phyloP scores from a whole-genome alignment of 805 yeast genomes.

The Debaryomyces castellii region DNA sequence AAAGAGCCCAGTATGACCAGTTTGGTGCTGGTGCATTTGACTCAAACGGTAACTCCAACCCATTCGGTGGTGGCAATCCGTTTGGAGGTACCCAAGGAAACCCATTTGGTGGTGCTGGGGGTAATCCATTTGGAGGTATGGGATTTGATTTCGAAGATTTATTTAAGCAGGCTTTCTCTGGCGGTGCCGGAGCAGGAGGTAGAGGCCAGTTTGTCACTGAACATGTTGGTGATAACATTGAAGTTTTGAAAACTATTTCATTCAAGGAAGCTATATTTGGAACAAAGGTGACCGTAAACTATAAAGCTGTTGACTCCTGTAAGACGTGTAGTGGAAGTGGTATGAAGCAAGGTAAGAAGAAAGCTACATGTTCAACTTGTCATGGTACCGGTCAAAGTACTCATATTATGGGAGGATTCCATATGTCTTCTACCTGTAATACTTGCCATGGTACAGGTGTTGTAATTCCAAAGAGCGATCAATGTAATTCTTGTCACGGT shows the following conservation, averaged over 20 bases:
- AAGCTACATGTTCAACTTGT: slow-evolving; percentile 80
- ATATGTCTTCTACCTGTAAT: slow-evolving; percentile 91
- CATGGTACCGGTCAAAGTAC: slow-evolving; percentile 92
- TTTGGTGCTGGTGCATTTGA: slow-evolving; percentile 87
- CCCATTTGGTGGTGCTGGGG: slow-evolving; percentile 36
- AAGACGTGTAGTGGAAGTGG: slow-evolving; percentile 83
- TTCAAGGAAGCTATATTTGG: slow-evolving; percentile 92
- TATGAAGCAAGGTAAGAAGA: slow-evolving; percentile 69
- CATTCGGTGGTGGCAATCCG: slow-evolving; percentile 39
- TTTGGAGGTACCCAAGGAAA: slow-evolving; percentile 41
- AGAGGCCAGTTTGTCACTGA: slow-evolving; percentile 61
- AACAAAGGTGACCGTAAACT: slow-evolving; percentile 60
- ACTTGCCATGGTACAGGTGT: slow-evolving; percentile 91
- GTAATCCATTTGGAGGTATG: slow-evolving; percentile 56
- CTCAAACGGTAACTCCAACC: slow-evolving; percentile 52
- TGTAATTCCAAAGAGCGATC: slow-evolving; percentile 60
- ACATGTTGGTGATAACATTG: slow-evolving; percentile 86
- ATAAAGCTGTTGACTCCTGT: slow-evolving; percentile 76
- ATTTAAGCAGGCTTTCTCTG: slow-evolving; percentile 51
- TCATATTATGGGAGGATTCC: slow-evolving; percentile 90
- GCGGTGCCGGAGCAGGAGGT: slow-evolving; percentile 39
- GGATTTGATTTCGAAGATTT: slow-evolving; percentile 47
- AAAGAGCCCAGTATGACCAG: slow-evolving; percentile 87
- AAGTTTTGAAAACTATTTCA: slow-evolving; percentile 67
- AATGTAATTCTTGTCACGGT: slow-evolving; percentile 83